These are phyloP conservation scores for Colletotrichum neosansevieriae DNA, from an alignment of 2,329 filamentous ascomycete genomes.

Conservation along the genomic window DNA sequence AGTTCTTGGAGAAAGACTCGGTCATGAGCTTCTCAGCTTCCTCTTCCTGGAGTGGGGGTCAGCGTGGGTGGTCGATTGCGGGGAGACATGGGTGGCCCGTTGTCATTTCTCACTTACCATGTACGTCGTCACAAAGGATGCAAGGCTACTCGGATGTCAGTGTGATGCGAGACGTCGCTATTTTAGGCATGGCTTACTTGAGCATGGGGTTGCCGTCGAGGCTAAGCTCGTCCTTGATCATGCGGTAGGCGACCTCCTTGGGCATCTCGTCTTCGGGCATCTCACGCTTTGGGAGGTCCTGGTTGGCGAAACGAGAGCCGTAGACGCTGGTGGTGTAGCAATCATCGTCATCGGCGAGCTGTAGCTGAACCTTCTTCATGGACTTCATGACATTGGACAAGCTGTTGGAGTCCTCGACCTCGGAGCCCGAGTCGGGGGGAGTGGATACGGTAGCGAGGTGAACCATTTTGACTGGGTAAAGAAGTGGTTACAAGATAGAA, in stretches of 20 bases:
- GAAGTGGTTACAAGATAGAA: background rate
- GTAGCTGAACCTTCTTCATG: constrained; percentile 42
- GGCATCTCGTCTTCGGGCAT: constrained; percentile 96
- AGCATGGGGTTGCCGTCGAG: constrained; percentile 92
- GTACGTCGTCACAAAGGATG: constrained; percentile 95
- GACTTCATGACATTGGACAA: constrained; percentile 27
- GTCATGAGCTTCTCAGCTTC: constrained; percentile 97
- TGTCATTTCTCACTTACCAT: constrained; percentile 71
- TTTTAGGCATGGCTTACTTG: constrained; percentile 64
- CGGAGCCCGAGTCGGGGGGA: constrained; percentile 30
- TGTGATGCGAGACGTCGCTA: background rate
- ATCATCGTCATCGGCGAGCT: constrained; percentile 65
- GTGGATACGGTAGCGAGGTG: constrained; percentile 37
- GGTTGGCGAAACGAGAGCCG: constrained; percentile 83
- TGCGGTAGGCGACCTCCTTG: constrained; percentile 89
- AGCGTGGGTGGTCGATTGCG: constrained; percentile 19
- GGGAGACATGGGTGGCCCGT: background rate
- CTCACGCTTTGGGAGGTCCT: constrained; percentile 83
- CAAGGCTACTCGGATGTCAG: constrained; percentile 68
- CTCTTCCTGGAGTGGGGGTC: constrained; percentile 73
- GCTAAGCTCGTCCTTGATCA: constrained; percentile 96
- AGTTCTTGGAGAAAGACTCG: constrained; percentile 94
- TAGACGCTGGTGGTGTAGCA: constrained; percentile 85
- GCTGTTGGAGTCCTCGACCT: constrained; percentile 26
- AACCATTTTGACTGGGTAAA: constrained; percentile 27